Evolutionary conservation across 257 asterid genomes (phyloP).

Genomic region (Ehretia macrophylla): DNA sequence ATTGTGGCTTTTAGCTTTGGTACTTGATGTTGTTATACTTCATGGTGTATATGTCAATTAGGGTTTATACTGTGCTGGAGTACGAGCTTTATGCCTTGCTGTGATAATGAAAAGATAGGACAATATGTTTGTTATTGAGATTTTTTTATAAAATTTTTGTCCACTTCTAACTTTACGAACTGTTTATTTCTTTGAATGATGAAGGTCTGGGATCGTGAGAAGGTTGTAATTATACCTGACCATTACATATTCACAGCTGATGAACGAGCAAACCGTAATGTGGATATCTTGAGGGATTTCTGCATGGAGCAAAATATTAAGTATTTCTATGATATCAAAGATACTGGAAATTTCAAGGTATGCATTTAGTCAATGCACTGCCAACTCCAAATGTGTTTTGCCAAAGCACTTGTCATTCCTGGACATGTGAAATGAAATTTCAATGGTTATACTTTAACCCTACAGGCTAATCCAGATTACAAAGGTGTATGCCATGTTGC

Average conservation of each 20-base stretch:
- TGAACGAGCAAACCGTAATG: slow-evolving; percentile 92
- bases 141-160: neutral
- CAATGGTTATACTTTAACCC: slow-evolving; percentile 8
- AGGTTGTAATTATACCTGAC: slow-evolving; percentile 84
- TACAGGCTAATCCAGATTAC: slow-evolving; percentile 91
- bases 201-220: slow-evolving; percentile 97
- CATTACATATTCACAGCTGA: slow-evolving; percentile 94
- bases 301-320: slow-evolving; percentile 82
- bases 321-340: slow-evolving; percentile 92
- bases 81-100: too few species aligned
- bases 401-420: slow-evolving; percentile 6
- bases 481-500: slow-evolving; percentile 99
- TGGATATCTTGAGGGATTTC: slow-evolving; percentile 91
- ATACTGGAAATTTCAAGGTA: slow-evolving; percentile 86
- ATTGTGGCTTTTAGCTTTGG: too few species aligned
- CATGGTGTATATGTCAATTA: too few species aligned
- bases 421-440: slow-evolving; percentile 6
- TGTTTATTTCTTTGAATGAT: slow-evolving; percentile 12
- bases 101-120: too few species aligned
- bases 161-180: slow-evolving; percentile 1
- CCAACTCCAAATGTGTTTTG: neutral
- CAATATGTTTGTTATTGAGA: neutral
- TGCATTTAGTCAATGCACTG: slow-evolving; percentile 3
- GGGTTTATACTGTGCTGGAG: too few species aligned
- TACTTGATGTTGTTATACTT: too few species aligned